phyloP scores from a whole-genome alignment of 192 early-diverging fungal genomes.

The Pecoramyces ruminantium region DNA sequence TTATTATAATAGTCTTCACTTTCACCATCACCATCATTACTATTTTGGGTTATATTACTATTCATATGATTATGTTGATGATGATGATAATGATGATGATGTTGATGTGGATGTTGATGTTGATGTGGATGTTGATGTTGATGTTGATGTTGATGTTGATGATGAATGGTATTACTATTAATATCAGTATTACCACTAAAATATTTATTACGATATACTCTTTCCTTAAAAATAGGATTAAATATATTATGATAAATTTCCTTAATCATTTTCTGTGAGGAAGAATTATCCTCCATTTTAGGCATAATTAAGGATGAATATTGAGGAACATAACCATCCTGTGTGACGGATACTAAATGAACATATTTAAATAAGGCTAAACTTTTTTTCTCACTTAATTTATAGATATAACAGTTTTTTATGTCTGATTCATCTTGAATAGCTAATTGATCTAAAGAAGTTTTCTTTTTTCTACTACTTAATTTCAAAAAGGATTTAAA shows the following conservation, averaged over 20 bases:
- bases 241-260: not conserved
- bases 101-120: too few relatives aligned
- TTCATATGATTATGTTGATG: too few relatives aligned
- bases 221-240: not conserved
- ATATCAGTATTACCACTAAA: not conserved
- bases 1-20: not conserved
- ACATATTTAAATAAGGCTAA: not conserved
- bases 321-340: not conserved
- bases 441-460: not conserved
- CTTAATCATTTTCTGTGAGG: not conserved
- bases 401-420: not conserved
- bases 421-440: not conserved
- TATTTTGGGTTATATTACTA: too few relatives aligned
- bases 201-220: not conserved
- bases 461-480: not conserved
- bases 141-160: too few relatives aligned
- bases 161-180: too few relatives aligned
- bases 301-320: not conserved
- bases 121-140: too few relatives aligned
- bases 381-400: not conserved
- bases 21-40: too few relatives aligned
- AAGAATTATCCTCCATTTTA: not conserved
- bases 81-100: too few relatives aligned
- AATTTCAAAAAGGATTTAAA: not conserved
- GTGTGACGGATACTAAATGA: not conserved